Conservation (phyloP, 73 alveolate genomes). For the Paramecium primaurelia region DNA sequence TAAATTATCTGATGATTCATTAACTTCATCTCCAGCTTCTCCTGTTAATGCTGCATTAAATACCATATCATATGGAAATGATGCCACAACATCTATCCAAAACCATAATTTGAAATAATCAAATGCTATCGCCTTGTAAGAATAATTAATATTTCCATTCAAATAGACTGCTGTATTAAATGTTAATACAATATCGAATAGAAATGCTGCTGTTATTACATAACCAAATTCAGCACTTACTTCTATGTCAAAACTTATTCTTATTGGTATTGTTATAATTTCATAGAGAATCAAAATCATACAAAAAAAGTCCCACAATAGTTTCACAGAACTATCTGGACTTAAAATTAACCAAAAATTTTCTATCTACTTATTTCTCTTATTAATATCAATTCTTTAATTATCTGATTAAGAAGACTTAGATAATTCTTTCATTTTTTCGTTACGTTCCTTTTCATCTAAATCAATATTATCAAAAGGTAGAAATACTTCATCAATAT, state of each 20-base stretch:
- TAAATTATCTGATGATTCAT: not conserved
- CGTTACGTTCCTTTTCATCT: not conserved
- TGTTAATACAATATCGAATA: conserved; percentile 61
- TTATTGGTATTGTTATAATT: not conserved
- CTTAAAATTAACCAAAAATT: not conserved
- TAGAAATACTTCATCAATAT: not conserved
- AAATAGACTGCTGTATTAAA: conserved; percentile 68
- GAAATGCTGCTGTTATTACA: conserved; percentile 14
- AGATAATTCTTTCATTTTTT: not conserved
- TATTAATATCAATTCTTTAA: not conserved
- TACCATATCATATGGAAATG: conserved; percentile 59
- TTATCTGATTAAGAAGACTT: not conserved
- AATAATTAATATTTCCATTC: conserved; percentile 60
- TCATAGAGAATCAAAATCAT: conserved; percentile 33
- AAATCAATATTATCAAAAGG: not conserved
- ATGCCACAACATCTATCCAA: conserved; percentile 64
- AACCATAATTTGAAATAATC: conserved; percentile 69
- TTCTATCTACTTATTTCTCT: not conserved
- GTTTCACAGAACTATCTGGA: conserved; percentile 3
- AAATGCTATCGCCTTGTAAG: conserved; percentile 49
- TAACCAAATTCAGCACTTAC: not conserved
- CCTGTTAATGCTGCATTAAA: not conserved
- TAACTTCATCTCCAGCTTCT: not conserved
- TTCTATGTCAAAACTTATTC: not conserved
- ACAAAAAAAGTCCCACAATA: conserved; percentile 18